phyloP scores from a whole-genome alignment of 1,284 basidiomycete species.

The Cryptococcus sp. region DNA sequence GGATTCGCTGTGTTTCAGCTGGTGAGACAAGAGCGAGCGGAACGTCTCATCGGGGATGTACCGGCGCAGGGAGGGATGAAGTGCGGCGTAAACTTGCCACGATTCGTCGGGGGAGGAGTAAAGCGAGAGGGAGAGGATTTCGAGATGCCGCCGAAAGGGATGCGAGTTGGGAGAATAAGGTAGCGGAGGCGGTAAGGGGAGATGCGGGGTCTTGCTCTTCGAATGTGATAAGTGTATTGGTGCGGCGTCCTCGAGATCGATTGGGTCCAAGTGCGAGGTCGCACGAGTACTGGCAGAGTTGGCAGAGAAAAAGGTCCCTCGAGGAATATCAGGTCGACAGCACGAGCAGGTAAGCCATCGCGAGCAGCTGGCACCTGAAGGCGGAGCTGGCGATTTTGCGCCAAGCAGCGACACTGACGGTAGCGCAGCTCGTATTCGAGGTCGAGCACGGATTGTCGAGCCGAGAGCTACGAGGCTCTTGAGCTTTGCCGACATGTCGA shows the following conservation, averaged over 20 bases:
- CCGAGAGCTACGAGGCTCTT: background rate
- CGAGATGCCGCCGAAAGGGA: slow-evolving; percentile 45
- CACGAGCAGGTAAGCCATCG: slow-evolving; percentile 45
- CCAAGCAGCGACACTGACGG: background rate
- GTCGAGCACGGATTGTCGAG: background rate
- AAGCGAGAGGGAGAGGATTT: slow-evolving; percentile 37
- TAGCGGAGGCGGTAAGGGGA: slow-evolving; percentile 44
- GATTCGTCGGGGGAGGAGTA: slow-evolving; percentile 31
- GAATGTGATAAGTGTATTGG: background rate
- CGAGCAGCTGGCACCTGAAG: slow-evolving; percentile 37
- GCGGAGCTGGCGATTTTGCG: background rate
- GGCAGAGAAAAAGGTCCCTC: slow-evolving; percentile 17
- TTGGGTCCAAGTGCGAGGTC: background rate
- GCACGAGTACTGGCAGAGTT: background rate
- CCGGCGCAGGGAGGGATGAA: slow-evolving; percentile 34
- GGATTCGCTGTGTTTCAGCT: slow-evolving; percentile 16
- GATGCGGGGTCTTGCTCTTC: slow-evolving; percentile 22
- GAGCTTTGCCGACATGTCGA: background rate
- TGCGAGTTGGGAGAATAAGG: slow-evolving; percentile 48
- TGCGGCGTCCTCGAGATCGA: background rate
- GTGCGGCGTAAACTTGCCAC: slow-evolving; percentile 35
- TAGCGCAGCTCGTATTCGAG: background rate
- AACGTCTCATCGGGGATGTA: slow-evolving; percentile 45
- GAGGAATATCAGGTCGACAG: slow-evolving; percentile 20
- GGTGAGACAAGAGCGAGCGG: slow-evolving; percentile 32